Percentiles rank a stretch among this genome's conserved stretches.
Evolutionary conservation across 495 filamentous ascomycete genomes (phyloP).

Genomic region (Trichoderma parareesei): DNA sequence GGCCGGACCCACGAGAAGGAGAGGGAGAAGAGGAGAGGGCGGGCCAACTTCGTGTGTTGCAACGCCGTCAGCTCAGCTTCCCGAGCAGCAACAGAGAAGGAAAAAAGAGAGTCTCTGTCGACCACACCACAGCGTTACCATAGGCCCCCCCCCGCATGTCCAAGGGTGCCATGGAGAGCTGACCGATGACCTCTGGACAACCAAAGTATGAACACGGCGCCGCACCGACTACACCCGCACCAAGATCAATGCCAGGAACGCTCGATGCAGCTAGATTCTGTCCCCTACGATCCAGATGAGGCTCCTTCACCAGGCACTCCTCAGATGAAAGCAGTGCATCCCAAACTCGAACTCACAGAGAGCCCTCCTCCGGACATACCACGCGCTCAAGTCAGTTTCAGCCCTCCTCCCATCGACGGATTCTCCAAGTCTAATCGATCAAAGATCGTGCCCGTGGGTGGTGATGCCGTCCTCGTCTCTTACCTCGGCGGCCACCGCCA

Average conservation of each 20-base stretch:
- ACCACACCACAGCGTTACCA: not conserved
- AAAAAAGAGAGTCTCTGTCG: not conserved
- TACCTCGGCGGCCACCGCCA: constrained; percentile 1
- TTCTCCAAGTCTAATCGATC: constrained; percentile 9
- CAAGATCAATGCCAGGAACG: constrained; percentile 2
- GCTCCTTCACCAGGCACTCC: constrained; percentile 1
- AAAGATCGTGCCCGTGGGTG: constrained; percentile 6
- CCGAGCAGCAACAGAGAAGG: not conserved
- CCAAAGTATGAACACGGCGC: not conserved
- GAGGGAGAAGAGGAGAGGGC: not conserved
- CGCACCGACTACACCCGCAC: not conserved
- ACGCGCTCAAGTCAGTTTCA: constrained; percentile 7
- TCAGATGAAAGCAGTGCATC: constrained; percentile 7
- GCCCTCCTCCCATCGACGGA: constrained; percentile 1
- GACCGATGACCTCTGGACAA: not conserved
- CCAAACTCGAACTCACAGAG: constrained; percentile 6
- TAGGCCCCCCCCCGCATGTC: not conserved
- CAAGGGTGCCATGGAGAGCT: constrained; percentile 6
- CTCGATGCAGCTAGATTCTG: not conserved
- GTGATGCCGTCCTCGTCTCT: constrained; percentile 10
- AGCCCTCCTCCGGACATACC: constrained; percentile 9
- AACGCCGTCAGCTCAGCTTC: constrained; percentile 1
- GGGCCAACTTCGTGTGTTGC: not conserved
- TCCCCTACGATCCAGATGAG: not conserved
- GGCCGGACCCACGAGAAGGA: not conserved